Evolutionary conservation across 495 filamentous ascomycete species (phyloP).

Genomic region (Penicillium desertorum): DNA sequence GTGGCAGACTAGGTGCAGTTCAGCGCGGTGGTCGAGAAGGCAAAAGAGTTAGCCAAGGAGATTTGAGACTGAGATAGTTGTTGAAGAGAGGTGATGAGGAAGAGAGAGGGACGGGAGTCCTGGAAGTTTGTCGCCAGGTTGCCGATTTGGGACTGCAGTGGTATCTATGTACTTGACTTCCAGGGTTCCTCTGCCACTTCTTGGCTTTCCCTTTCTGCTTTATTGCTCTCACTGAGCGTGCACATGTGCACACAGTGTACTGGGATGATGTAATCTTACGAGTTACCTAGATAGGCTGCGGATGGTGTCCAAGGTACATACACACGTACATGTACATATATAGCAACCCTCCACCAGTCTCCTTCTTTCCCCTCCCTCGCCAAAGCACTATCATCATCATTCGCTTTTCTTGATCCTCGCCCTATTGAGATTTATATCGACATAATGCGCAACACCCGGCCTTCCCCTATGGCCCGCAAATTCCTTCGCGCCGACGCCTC

Average conservation of each 20-base stretch:
- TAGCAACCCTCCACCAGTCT: too few species aligned
- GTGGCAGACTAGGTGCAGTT: neutral
- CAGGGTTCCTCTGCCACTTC: constrained; percentile 14
- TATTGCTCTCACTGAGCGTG: constrained; percentile 2
- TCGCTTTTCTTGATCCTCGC: too few species aligned
- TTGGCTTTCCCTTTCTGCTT: constrained; percentile 14
- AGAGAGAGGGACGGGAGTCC: neutral
- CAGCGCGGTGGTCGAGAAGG: neutral
- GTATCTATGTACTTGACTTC: constrained; percentile 7
- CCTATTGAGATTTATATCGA: neutral
- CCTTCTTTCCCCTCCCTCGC: too few species aligned
- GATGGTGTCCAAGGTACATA: too few species aligned
- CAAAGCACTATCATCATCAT: too few species aligned
- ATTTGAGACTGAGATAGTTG: too few species aligned
- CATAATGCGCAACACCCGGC: constrained; percentile 10
- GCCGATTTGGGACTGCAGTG: neutral
- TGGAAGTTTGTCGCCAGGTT: neutral
- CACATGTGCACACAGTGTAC: too few species aligned
- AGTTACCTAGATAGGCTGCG: too few species aligned
- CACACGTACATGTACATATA: too few species aligned
- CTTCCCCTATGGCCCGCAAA: constrained; percentile 16
- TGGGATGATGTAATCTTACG: too few species aligned
- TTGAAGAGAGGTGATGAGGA: neutral
- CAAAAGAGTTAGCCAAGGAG: neutral
- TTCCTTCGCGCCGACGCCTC: constrained; percentile 6